Evolutionary conservation across 2,329 filamentous ascomycete genomes (phyloP), one percentile per base, ranked within the genome.

Genomic region (Fonsecaea multimorphosa): DNA sequence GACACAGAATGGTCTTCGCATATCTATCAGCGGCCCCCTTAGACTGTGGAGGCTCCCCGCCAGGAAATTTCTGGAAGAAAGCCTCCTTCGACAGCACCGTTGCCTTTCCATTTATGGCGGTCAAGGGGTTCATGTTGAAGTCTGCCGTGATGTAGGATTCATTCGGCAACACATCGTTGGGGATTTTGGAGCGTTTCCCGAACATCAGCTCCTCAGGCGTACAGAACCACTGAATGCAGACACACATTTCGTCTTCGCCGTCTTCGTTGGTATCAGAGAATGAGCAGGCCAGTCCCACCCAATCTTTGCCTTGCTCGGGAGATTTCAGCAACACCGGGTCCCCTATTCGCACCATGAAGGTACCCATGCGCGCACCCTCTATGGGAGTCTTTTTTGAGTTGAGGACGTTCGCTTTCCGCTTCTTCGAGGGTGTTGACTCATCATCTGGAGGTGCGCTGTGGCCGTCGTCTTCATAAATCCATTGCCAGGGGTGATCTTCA

Each of bases 151-250:
- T 89, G 75, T 98, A 99, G 14, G 97, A 84, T 78, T 99, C 95
- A 74, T 97, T 96, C 84, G 86, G 86, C 59, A 96, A 77, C 65
- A 87, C 92, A 78, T 99, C 95, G 12, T 82, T 85, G 73, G 92
- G 84, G 80, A 65, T 65, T 51, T 70, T 72, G 11, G 68, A 70
- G 51, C 95, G 96, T 79, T 91, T 94, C 8, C 68, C 70, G 52
- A 65, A 68, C 11, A 66, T 92, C 78, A 98, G 94, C 73, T 90
- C 91, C 73, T 96, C 91, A 0, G 91, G 92, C 0, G 91, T 93
- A 24, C 79, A 79, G 76, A 99, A 97, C 95, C 95, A 99, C 85
- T 97, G 89, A 74, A 99, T 95, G 68, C 90, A 91, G 62, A 91
- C 94, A 29, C 89, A 88, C 82, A 92, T 97, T 68, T 83, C 81